phyloP scores from a whole-genome alignment of 2,329 filamentous ascomycete species.

The Diaporthe aspalathi region DNA sequence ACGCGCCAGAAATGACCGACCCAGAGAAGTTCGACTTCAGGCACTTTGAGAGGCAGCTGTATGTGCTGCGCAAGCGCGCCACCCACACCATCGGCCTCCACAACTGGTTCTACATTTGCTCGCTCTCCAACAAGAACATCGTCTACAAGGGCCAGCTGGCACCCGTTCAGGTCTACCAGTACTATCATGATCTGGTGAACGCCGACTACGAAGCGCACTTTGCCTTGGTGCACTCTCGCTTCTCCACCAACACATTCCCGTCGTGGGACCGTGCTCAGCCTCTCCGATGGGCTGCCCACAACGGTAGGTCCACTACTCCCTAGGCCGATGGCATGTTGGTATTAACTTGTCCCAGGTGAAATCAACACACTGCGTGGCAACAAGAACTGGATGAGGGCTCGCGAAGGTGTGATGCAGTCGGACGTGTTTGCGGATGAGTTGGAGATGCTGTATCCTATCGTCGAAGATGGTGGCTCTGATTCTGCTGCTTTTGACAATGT shows the following conservation, averaged over 20 bases:
- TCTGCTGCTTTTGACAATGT: constrained; percentile 98
- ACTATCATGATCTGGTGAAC: constrained; percentile 96
- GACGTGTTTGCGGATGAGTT: constrained; percentile 93
- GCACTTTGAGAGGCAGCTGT: constrained; percentile 92
- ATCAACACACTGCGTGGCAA: constrained; percentile 98
- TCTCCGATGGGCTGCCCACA: constrained; percentile 95
- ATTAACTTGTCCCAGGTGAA: constrained; percentile 66
- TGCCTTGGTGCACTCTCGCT: constrained; percentile 94
- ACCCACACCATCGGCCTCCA: constrained; percentile 94
- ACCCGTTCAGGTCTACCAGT: constrained; percentile 95
- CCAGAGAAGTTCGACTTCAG: constrained; percentile 84
- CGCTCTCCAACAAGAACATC: constrained; percentile 97
- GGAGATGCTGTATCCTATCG: constrained; percentile 89
- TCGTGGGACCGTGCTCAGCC: constrained; percentile 98
- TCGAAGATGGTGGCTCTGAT: constrained; percentile 96
- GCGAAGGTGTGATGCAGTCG: constrained; percentile 94
- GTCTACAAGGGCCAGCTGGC: constrained; percentile 98
- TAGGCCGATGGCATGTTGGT: neutral
- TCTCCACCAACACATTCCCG: constrained; percentile 98
- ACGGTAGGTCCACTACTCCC: constrained; percentile 68
- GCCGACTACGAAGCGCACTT: constrained; percentile 98
- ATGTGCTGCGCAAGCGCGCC: constrained; percentile 92
- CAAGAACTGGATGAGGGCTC: constrained; percentile 99
- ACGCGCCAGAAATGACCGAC: constrained; percentile 82
- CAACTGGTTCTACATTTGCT: constrained; percentile 99